Percentiles rank a stretch among this genome's conserved stretches.
Evolutionary conservation across 257 asterid species (phyloP).

Genomic region (Plantago elongata): DNA sequence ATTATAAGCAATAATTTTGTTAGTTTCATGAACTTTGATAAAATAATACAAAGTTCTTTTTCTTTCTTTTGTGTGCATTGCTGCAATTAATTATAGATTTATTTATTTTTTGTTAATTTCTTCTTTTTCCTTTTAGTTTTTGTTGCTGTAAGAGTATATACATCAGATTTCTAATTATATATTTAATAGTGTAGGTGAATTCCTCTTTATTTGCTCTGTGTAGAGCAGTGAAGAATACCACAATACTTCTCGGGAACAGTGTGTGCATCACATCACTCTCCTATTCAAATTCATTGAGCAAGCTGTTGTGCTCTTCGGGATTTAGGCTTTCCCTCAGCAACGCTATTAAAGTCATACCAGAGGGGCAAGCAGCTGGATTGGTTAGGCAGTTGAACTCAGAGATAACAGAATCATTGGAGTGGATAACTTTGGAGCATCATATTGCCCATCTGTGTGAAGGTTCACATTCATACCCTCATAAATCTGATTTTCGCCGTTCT

Average conservation of each 20-base stretch:
- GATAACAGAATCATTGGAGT: constrained; percentile 60
- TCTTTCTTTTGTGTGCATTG: constrained; percentile 1
- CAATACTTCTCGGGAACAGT: constrained; percentile 28
- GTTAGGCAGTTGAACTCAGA: constrained; percentile 54
- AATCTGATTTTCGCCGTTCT: constrained; percentile 24
- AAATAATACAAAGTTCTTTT: constrained; percentile 6
- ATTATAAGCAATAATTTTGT: no score
- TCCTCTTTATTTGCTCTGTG: constrained; percentile 64
- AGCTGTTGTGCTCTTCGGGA: constrained; percentile 54
- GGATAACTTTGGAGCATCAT: constrained; percentile 50
- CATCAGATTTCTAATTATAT: constrained; percentile 26
- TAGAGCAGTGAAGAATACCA: constrained; percentile 59
- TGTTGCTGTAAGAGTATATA: constrained; percentile 14
- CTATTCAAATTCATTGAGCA: constrained; percentile 48
- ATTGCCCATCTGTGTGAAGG: constrained; percentile 28
- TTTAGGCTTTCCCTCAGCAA: constrained; percentile 66
- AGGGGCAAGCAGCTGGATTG: constrained; percentile 87
- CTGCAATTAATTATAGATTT: background rate
- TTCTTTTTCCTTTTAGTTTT: constrained; percentile 5
- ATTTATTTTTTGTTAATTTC: background rate
- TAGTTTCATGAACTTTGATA: constrained; percentile 16
- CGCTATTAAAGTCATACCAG: constrained; percentile 76
- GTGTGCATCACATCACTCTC: constrained; percentile 27
- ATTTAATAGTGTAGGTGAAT: constrained; percentile 57
- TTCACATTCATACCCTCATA: constrained; percentile 22